A percentile compares a stretch with the other conserved stretches of the same genome.
phyloP scores from a whole-genome alignment of 257 asterid genomes.

The Primulina eburnea region DNA sequence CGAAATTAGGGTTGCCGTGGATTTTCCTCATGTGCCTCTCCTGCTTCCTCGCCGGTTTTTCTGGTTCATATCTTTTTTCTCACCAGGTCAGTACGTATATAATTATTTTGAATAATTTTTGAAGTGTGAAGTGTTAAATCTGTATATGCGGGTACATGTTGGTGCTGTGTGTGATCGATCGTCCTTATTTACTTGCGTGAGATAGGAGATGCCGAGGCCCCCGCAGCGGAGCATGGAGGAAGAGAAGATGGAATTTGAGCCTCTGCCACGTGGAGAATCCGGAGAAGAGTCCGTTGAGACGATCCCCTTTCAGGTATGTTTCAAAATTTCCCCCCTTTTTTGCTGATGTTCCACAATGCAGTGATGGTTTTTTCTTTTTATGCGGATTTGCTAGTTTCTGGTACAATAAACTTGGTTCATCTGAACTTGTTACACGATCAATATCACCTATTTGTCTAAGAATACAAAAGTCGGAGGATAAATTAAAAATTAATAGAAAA shows the following conservation, averaged over 20 bases:
- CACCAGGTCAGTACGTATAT: slow-evolving; percentile 47
- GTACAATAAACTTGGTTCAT: not conserved
- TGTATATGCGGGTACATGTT: not conserved
- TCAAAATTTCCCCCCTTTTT: not conserved
- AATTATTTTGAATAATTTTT: not conserved
- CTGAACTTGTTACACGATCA: not conserved
- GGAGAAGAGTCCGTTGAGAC: slow-evolving; percentile 52
- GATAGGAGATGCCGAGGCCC: slow-evolving; percentile 48
- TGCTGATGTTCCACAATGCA: not conserved
- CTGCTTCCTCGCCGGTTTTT: slow-evolving; percentile 80
- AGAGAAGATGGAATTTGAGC: slow-evolving; percentile 38
- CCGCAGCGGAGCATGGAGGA: slow-evolving; percentile 45
- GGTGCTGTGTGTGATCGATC: not conserved
- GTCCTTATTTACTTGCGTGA: slow-evolving; percentile 23
- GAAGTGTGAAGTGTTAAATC: not conserved
- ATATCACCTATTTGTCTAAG: not conserved
- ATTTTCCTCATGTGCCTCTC: slow-evolving; percentile 69
- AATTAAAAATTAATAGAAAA: not conserved
- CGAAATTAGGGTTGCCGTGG: slow-evolving; percentile 51
- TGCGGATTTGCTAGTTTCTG: not conserved
- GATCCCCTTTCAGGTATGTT: slow-evolving; percentile 73
- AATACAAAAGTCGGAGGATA: not conserved
- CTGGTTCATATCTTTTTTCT: slow-evolving; percentile 68
- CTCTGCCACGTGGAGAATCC: slow-evolving; percentile 58
- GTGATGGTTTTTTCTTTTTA: not conserved